Conservation (phyloP, 768 basidiomycete species). For the Serendipita indica region DNA sequence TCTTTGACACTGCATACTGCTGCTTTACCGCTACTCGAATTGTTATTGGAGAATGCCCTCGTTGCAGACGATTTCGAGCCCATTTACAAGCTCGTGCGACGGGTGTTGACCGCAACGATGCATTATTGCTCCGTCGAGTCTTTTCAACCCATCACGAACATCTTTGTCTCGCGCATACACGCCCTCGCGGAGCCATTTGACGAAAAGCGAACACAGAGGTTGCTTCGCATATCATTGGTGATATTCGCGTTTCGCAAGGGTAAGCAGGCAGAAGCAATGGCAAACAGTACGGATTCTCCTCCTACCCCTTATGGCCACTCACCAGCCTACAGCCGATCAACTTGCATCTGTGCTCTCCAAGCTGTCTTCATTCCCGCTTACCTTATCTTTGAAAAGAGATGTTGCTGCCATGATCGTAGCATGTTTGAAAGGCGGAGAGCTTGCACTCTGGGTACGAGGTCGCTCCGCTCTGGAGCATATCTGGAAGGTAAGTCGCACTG, state of each 20-base stretch:
- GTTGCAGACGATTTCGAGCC: slow-evolving; percentile 24
- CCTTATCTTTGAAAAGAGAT: background rate
- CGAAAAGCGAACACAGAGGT: background rate
- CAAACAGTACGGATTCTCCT: background rate
- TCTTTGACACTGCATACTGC: slow-evolving; percentile 53
- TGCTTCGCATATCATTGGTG: background rate
- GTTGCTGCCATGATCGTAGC: background rate
- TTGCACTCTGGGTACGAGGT: background rate
- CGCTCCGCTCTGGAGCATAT: background rate
- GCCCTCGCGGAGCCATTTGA: background rate
- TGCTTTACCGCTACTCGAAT: slow-evolving; percentile 43
- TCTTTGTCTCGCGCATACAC: slow-evolving; percentile 31
- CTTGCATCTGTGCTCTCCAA: background rate
- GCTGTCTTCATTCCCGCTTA: background rate
- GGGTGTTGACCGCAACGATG: slow-evolving; percentile 61
- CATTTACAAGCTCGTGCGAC: slow-evolving; percentile 45
- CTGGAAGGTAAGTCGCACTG: background rate
- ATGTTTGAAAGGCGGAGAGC: background rate
- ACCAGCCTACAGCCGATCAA: background rate
- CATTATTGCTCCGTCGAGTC: slow-evolving; percentile 70
- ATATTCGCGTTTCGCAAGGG: background rate
- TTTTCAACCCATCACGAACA: slow-evolving; percentile 41
- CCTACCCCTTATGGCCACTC: background rate
- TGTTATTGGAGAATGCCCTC: slow-evolving; percentile 44
- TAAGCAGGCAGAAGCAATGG: background rate